Evolutionary conservation across 306 rosid species (phyloP).

Genomic region (Alnus rubra): DNA sequence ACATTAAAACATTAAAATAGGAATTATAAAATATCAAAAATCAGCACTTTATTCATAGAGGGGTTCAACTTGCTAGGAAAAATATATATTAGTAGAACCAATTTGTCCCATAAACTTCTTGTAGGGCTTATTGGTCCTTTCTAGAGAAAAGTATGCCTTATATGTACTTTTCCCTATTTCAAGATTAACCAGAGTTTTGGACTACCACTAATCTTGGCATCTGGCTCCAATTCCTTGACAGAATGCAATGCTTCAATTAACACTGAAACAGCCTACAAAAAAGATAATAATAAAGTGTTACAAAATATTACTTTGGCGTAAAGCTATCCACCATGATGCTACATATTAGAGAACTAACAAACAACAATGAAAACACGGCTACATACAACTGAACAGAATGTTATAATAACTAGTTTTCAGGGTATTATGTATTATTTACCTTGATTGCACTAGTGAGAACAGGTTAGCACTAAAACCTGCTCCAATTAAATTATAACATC

Average conservation of each 20-base stretch:
- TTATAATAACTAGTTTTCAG: background rate
- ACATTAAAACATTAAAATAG: background rate
- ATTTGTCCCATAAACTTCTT: background rate
- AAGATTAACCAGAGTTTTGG: constrained; percentile 22
- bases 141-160: constrained; percentile 1
- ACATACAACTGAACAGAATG: background rate
- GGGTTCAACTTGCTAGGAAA: constrained; percentile 1
- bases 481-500: background rate
- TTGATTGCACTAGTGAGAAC: background rate
- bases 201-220: constrained; percentile 63
- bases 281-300: background rate
- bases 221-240: constrained; percentile 76
- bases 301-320: constrained; percentile 19
- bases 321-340: constrained; percentile 18
- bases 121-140: background rate
- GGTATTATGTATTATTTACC: background rate
- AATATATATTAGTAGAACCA: background rate
- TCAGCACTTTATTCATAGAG: background rate
- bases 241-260: constrained; percentile 80
- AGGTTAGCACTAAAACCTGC: background rate
- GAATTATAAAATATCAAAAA: background rate
- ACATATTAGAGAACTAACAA: constrained; percentile 18
- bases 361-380: constrained; percentile 9
- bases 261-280: constrained; percentile 69
- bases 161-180: background rate